Evolutionary conservation across 2,329 filamentous ascomycete species (phyloP), one percentile per base, ranked within the genome.

Genomic region (Penicillium sp.): DNA sequence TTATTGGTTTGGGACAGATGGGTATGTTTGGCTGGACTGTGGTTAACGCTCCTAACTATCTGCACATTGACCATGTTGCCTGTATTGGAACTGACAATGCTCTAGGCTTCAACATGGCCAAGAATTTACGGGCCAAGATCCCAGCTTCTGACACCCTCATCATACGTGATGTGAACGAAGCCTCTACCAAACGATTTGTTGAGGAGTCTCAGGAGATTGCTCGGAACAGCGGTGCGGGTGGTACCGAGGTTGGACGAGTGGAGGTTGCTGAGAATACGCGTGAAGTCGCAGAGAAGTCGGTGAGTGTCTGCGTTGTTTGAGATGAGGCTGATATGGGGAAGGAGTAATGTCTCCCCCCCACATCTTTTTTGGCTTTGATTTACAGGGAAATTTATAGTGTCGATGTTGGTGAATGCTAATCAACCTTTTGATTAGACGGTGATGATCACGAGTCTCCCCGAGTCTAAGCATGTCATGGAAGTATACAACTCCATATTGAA

Each of bases 401-500:
- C 48, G 28, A 14, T 14, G 4, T 18, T 19, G 3, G 34, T 36
- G 33, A 36, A 36, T 5, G 33, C 33, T 42, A 24, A 42, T 8
- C 7, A 24, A 2, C 23, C 9, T 16, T 14, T 9, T 21, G 1
- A 1, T 50, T 63, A 97, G 93, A 88, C 92, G 76, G 89, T 86
- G 26, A 86, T 96, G 58, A 86, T 99, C 52, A 96, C 92, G 11
- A 92, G 91, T 55, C 84, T 99, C 1, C 94, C 94, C 0, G 91
- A 96, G 66, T 91, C 93, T 1, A 82, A 87, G 24, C 93, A 97
- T 70, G 93, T 97, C 53, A 88, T 89, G 69, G 83, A 83, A 48
- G 91, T 96, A 34, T 97, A 92, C 73, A 79, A 85, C 43, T 82
- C 87, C 51, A 92, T 97, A 70, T 79, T 96, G 40, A 80, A 84